Evolutionary conservation across 768 basidiomycete genomes (phyloP).

Genomic region (Tricholoma sp.): DNA sequence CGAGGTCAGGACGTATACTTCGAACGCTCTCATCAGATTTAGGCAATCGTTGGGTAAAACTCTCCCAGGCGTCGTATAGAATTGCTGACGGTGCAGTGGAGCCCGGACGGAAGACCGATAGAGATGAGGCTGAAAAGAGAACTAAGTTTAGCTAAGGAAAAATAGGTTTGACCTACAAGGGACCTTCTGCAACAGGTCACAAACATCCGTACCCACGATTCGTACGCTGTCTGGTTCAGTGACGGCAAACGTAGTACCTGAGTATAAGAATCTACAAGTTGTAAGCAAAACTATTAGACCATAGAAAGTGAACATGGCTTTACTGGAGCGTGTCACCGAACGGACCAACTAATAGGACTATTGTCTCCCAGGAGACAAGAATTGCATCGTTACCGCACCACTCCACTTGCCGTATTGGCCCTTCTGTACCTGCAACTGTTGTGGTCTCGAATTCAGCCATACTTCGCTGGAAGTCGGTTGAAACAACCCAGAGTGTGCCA

Average conservation of each 20-base stretch:
- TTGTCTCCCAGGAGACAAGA: constrained; percentile 73
- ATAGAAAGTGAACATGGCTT: constrained; percentile 21
- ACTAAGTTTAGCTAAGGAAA: not conserved
- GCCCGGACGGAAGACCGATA: constrained; percentile 87
- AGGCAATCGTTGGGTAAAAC: constrained; percentile 77
- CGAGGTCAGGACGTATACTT: constrained; percentile 64
- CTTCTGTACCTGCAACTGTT: constrained; percentile 47
- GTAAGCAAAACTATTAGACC: constrained; percentile 9
- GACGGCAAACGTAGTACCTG: constrained; percentile 69
- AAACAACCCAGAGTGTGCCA: constrained; percentile 88
- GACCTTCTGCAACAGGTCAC: constrained; percentile 92
- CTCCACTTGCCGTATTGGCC: constrained; percentile 64
- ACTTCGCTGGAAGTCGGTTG: constrained; percentile 84
- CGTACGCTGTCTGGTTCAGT: constrained; percentile 90
- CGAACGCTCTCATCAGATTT: constrained; percentile 93
- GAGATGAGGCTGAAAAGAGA: constrained; percentile 53
- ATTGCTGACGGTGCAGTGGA: constrained; percentile 91
- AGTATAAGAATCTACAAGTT: constrained; percentile 67
- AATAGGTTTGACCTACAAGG: constrained; percentile 50
- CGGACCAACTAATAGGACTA: constrained; percentile 86
- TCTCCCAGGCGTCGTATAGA: constrained; percentile 86
- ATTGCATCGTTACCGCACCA: constrained; percentile 99
- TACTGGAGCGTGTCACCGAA: constrained; percentile 83
- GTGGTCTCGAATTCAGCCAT: constrained; percentile 83
- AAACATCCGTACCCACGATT: constrained; percentile 72